A percentile compares a stretch with the other conserved stretches of the same genome.
phyloP scores from a whole-genome alignment of 495 filamentous ascomycete genomes.

The Penicillium chermesinum region DNA sequence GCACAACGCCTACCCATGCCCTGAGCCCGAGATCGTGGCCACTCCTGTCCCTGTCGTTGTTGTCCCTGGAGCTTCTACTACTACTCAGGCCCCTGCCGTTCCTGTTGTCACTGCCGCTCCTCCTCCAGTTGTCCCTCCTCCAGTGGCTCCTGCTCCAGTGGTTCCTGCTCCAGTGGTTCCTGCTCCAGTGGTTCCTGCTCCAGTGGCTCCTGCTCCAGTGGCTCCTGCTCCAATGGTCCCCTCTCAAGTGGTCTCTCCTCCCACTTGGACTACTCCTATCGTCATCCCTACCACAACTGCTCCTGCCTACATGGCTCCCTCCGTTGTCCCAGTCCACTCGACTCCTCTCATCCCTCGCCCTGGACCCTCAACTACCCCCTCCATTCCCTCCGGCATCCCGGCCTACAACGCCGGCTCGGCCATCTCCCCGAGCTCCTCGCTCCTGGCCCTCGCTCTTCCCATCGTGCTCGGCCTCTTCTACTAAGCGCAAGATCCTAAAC shows the following conservation, averaged over 20 bases:
- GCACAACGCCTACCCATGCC: conserved; percentile 18
- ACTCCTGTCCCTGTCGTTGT: conserved; percentile 3
- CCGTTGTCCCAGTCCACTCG: conserved; percentile 10
- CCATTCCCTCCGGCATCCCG: conserved; percentile 10
- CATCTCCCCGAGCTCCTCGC: conserved; percentile 15
- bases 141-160: neutral
- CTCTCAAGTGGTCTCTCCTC: conserved; percentile 1
- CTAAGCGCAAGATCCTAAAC: conserved; percentile 2
- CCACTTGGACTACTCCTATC: conserved; percentile 19
- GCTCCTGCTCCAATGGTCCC: neutral
- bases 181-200: neutral
- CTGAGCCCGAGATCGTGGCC: conserved; percentile 15
- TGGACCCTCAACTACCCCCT: conserved; percentile 13
- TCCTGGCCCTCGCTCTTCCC: conserved; percentile 16
- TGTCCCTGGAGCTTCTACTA: neutral
- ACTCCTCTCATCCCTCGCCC: conserved; percentile 20
- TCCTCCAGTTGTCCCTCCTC: conserved; percentile 7
- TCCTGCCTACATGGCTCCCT: conserved; percentile 6
- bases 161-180: neutral
- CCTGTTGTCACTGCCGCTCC: conserved; percentile 5
- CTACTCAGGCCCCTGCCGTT: conserved; percentile 8
- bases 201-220: neutral
- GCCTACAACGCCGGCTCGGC: conserved; percentile 20
- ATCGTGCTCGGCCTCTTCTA: conserved; percentile 20
- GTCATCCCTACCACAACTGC: conserved; percentile 16